Conservation (phyloP, 306 rosid species). For the Coriaria nepalensis region DNA sequence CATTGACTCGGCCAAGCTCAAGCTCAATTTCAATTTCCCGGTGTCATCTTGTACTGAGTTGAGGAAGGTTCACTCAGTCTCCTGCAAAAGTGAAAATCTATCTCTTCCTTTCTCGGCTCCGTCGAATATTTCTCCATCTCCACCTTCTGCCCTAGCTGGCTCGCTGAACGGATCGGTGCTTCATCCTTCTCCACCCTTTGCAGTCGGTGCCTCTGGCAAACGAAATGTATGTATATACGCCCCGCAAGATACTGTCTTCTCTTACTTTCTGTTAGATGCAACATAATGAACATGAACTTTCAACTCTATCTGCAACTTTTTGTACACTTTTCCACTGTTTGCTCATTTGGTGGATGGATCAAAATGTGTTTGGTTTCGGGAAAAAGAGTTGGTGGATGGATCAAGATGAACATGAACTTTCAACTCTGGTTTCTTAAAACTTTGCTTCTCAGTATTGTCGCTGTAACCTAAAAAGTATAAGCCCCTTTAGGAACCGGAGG, state of each 20-base stretch:
- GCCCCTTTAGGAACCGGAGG: too few relatives aligned
- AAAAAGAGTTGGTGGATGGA: too few relatives aligned
- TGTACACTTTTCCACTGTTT: too few relatives aligned
- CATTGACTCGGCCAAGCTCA: conserved; percentile 22
- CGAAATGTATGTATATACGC: conserved; percentile 31
- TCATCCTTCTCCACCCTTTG: conserved; percentile 27
- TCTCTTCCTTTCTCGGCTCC: conserved; percentile 17
- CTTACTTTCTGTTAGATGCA: background rate
- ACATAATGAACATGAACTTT: background rate
- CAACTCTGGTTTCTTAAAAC: too few relatives aligned
- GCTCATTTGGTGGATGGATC: too few relatives aligned
- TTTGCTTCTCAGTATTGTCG: too few relatives aligned
- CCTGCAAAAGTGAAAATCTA: conserved; percentile 26
- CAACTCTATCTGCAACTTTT: too few relatives aligned
- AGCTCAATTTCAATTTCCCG: conserved; percentile 26
- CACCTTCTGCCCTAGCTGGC: conserved; percentile 16
- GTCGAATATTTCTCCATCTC: conserved; percentile 13
- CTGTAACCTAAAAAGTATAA: too few relatives aligned
- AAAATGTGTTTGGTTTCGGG: too few relatives aligned
- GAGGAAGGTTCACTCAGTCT: conserved; percentile 17
- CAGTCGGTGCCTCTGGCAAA: conserved; percentile 10
- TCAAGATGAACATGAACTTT: too few relatives aligned
- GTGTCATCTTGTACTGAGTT: conserved; percentile 14
- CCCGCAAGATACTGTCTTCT: background rate
- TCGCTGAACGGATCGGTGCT: conserved; percentile 7